A percentile compares a stretch with the other conserved stretches of the same genome.
Conservation (phyloP, 371 early-diverging fungal species). For the Sporodiniella umbellata region DNA sequence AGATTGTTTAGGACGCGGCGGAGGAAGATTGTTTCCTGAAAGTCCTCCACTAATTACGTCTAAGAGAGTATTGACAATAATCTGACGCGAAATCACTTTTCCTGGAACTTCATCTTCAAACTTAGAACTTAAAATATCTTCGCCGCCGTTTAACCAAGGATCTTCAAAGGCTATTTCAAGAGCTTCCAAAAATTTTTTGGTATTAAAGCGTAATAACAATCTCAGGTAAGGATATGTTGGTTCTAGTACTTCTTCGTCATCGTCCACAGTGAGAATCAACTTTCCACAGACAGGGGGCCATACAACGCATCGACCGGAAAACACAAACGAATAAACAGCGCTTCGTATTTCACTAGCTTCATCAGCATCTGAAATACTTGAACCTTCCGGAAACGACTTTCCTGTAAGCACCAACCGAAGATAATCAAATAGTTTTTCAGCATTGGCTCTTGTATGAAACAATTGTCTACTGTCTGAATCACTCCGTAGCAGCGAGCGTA, state of each 20-base stretch:
- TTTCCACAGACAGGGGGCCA: constrained; percentile 70
- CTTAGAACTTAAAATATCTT: constrained; percentile 47
- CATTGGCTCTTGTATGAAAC: constrained; percentile 24
- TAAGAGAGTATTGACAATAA: constrained; percentile 70
- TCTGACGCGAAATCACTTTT: constrained; percentile 69
- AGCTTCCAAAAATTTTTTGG: constrained; percentile 65
- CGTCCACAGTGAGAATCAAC: constrained; percentile 55
- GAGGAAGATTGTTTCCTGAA: constrained; percentile 32
- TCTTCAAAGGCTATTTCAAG: constrained; percentile 71
- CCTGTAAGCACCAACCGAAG: constrained; percentile 69
- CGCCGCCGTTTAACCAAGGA: constrained; percentile 65
- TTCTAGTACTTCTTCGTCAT: constrained; percentile 51
- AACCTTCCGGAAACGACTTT: constrained; percentile 69
- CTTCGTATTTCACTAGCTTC: constrained; percentile 63
- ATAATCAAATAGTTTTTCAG: constrained; percentile 74
- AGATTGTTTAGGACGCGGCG: constrained; percentile 41
- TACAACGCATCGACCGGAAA: constrained; percentile 67
- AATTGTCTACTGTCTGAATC: neutral
- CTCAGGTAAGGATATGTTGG: constrained; percentile 78
- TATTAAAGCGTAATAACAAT: constrained; percentile 62
- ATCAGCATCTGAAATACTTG: constrained; percentile 32
- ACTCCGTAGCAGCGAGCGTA: constrained; percentile 51
- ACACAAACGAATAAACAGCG: constrained; percentile 75
- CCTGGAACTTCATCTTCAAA: constrained; percentile 59
- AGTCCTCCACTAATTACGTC: constrained; percentile 52